Base-by-base conservation (phyloP, 2,329 filamentous ascomycete species). In the Pseudofabraea citricarpa region DNA sequence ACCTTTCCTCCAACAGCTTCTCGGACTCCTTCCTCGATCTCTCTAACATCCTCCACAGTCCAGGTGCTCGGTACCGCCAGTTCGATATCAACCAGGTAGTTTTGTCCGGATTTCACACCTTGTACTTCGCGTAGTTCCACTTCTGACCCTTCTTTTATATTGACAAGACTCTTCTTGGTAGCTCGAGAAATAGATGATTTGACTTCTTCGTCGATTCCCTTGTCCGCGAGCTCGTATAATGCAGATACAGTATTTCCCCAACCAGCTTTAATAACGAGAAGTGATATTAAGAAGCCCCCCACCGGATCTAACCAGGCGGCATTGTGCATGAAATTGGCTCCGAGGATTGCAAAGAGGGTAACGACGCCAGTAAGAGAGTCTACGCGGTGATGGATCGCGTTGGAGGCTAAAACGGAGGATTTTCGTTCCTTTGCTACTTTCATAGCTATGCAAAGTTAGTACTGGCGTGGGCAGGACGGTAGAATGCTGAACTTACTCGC, bases 301-400 rank as follows among this genome's bases (percentile, higher is more conserved):
- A 97, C 86, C 8, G 93, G 90, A 64, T 98, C 93, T 40, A 97
- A 74, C 90, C 93, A 97, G 22, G 85, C 79, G 41, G 91, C 90
- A 58, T 90, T 85, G 44, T 83, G 76, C 52, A 96, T 75, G 41
- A 94, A 73, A 64, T 97, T 95, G 37, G 90, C 90, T 35, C 90
- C 90, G 15, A 89, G 80, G 57, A 98, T 95, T 19, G 88, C 91
- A 45, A 86, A 74, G 22, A 97, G 76, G 2, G 93, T 94, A 44
- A 97, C 93, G 56, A 97, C 87, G 52, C 91, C 91, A 2, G 93
- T 98, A 44, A 96, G 76, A 46, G 90, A 95, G 67, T 98, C 93
- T 61, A 98, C 84, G 48, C 93, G 88, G 71, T 97, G 93, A 68
- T 98, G 93, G 53, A 97, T 77, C 46, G 93, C 91, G 61, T 98